phyloP scores from a whole-genome alignment of 2,329 filamentous ascomycete species.

The Pyricularia sp. region DNA sequence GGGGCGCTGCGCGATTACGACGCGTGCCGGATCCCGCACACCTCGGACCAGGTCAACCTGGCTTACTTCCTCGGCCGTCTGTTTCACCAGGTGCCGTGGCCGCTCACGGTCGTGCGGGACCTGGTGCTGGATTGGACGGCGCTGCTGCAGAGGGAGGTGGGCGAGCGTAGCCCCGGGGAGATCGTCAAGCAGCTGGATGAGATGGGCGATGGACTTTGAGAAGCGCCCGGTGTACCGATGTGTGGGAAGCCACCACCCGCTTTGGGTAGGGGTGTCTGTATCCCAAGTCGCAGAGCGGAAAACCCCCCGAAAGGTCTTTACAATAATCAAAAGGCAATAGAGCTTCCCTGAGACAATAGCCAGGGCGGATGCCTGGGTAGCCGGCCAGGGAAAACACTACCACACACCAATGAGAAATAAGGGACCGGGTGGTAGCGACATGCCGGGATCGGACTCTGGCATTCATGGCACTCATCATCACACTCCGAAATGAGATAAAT shows the following conservation, averaged over 20 bases:
- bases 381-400: too few species aligned
- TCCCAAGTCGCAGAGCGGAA: too few species aligned
- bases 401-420: too few species aligned
- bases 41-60: background rate
- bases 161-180: background rate
- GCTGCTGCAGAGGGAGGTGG: background rate
- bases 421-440: background rate
- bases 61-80: background rate
- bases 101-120: background rate
- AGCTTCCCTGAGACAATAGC: too few species aligned
- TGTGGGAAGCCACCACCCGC: background rate
- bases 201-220: background rate
- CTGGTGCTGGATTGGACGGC: background rate
- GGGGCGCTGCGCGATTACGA: background rate
- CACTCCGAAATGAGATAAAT: too few species aligned
- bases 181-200: background rate
- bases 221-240: background rate
- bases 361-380: too few species aligned
- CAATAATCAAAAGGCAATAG: too few species aligned
- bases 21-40: background rate
- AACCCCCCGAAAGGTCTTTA: too few species aligned
- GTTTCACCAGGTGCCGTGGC: background rate
- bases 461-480: background rate
- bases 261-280: too few species aligned
- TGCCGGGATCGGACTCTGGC: background rate